Base-by-base conservation (phyloP, 1,139 yeast species). In the Nakaseomyces bracarensis region DNA sequence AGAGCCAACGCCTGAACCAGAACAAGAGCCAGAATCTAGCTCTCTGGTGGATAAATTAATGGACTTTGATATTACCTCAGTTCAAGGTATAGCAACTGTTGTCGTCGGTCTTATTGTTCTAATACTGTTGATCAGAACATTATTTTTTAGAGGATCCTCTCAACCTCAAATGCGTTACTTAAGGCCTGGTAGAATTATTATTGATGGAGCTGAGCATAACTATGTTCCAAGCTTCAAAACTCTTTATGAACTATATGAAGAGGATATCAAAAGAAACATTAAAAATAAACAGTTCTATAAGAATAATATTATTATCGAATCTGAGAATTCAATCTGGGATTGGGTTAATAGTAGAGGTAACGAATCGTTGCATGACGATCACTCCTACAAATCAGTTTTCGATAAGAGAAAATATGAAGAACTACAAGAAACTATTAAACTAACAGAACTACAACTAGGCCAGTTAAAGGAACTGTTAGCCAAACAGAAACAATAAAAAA, bases 301-400 rank as follows among this genome's bases (percentile, higher is more conserved):
- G 6, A 46, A 46, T 19, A 40, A 53, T 36, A 36, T 55, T 13
- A 42, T 40, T 21, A 13, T 43, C 48, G 68, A 71, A 44, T 75
- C 79, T 45, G 94, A 86, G 60, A 71, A 72, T 26, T 72, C 74
- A 33, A 61, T 87, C 43, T 87, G 96, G 95, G 72, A 76, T 39
- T 87, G 96, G 96, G 71, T 86, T 36, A 75, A 77, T 43, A 73
- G 73, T 37, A 70, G 83, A 41, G 71, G 71, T 7, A 47, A 51
- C 39, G 63, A 57, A 4, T 53, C 60, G 27, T 43, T 14, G 16
- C 36, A 36, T 22, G 18, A 7, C 11, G 29, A 20, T 11, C 35
- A 20, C 14, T 15, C 22, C 39, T 41, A 28, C 43, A 48, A 16
- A 46, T 47, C 37, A 45, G 3, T 14, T 4, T 33, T 20, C n/a